Conservation (phyloP, 1,139 yeast genomes). For the Hansenula lynferdii region DNA sequence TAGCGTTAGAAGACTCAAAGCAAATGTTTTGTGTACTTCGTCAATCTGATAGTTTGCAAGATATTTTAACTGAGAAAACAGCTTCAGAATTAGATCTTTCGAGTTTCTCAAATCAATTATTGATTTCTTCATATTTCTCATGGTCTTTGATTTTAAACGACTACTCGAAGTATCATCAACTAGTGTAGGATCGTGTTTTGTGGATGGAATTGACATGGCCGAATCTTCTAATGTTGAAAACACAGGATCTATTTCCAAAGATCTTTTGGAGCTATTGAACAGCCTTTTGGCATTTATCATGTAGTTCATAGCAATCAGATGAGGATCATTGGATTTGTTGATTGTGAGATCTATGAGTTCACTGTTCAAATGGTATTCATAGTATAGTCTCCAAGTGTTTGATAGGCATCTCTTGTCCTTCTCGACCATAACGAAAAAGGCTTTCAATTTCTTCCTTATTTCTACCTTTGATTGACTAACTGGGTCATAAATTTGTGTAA, state of each 20-base stretch:
- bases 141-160: slow-evolving; percentile 24
- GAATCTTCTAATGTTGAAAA: slow-evolving; percentile 44
- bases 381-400: slow-evolving; percentile 26
- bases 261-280: slow-evolving; percentile 22
- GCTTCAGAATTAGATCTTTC: slow-evolving; percentile 24
- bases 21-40: slow-evolving; percentile 19
- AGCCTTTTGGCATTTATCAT: slow-evolving; percentile 25
- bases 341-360: slow-evolving; percentile 11
- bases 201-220: slow-evolving; percentile 40
- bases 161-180: slow-evolving; percentile 6
- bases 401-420: slow-evolving; percentile 19
- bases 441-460: slow-evolving; percentile 18
- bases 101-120: slow-evolving; percentile 17
- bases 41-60: slow-evolving; percentile 22
- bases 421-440: slow-evolving; percentile 22
- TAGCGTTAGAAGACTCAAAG: slow-evolving; percentile 20
- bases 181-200: slow-evolving; percentile 5
- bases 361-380: slow-evolving; percentile 17
- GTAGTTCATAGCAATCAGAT: slow-evolving; percentile 20
- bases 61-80: slow-evolving; percentile 23
- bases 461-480: slow-evolving; percentile 15
- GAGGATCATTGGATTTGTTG: slow-evolving; percentile 15
- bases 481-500: slow-evolving; percentile 16
- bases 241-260: slow-evolving; percentile 36
- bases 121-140: slow-evolving; percentile 17